Evolutionary conservation across 768 basidiomycete genomes (phyloP).

Genomic region (Tubosaeta sp.): DNA sequence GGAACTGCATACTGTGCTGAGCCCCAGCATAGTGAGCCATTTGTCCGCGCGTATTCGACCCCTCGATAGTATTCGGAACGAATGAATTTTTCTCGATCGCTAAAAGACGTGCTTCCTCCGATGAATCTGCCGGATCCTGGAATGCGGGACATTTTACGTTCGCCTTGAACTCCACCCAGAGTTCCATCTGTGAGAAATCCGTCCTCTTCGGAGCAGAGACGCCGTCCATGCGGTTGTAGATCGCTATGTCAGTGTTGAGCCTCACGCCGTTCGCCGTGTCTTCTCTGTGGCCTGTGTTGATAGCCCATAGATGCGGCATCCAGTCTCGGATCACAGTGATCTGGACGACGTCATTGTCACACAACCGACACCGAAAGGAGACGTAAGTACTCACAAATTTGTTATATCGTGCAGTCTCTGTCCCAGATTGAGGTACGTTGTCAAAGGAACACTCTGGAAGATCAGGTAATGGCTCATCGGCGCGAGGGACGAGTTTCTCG

Average conservation of each 20-base stretch:
- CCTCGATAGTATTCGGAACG: not conserved
- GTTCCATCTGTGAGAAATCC: not conserved
- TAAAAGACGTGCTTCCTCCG: too few species aligned
- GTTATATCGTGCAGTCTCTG: too few species aligned
- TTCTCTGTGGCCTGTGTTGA: slow-evolving; percentile 1
- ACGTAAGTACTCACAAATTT: too few species aligned
- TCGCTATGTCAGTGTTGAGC: not conserved
- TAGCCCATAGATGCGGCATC: too few species aligned
- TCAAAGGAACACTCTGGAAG: too few species aligned
- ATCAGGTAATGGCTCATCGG: too few species aligned
- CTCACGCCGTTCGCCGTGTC: not conserved
- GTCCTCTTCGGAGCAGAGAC: not conserved
- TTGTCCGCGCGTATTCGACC: not conserved
- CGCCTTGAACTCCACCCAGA: too few species aligned
- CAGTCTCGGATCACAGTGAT: too few species aligned
- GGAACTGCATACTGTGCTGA: not conserved
- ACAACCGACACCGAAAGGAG: too few species aligned
- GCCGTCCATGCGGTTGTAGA: not conserved
- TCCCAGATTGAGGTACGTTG: too few species aligned
- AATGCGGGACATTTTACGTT: not conserved
- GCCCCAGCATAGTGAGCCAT: not conserved
- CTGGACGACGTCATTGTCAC: too few species aligned
- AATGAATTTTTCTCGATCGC: not conserved
- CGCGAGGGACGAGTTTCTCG: too few species aligned
- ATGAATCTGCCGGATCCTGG: not conserved